phyloP scores from a whole-genome alignment of 2,329 filamentous ascomycete genomes.

The Ophiostoma montium region DNA sequence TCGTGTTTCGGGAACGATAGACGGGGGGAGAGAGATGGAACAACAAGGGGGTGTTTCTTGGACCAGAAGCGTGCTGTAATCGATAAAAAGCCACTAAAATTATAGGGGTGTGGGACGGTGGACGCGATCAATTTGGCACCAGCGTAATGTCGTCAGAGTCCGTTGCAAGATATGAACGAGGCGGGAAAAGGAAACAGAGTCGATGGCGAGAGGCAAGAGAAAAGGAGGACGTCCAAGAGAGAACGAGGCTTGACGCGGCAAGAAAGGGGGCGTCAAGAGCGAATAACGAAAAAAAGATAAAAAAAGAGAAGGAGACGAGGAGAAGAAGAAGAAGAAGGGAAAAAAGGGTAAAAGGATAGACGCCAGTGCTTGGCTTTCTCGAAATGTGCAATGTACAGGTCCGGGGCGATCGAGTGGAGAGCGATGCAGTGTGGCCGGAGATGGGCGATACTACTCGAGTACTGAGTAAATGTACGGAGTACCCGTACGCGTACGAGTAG shows the following conservation, averaged over 20 bases:
- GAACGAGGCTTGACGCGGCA: no score
- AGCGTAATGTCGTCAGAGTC: no score
- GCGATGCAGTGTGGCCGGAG: not conserved
- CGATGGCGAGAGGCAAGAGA: no score
- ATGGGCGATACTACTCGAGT: no score
- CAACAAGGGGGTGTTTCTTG: not conserved
- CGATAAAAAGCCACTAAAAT: no score
- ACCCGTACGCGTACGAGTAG: not conserved
- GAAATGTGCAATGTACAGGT: no score
- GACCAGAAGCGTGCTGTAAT: not conserved
- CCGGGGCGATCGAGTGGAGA: not conserved
- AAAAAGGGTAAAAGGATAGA: not conserved
- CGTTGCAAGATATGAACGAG: no score
- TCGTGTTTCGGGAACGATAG: not conserved
- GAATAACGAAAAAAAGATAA: not conserved
- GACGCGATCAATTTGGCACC: no score
- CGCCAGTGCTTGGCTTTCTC: not conserved
- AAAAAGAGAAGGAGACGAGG: not conserved
- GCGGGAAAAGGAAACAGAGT: no score
- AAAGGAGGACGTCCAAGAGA: no score
- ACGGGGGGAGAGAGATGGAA: not conserved
- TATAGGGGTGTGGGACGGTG: not conserved
- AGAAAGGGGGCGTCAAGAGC: not conserved
- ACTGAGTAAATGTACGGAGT: no score
- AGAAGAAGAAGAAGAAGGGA: no score